A percentile compares a stretch with the other conserved stretches of the same genome.
Conservation (phyloP, 495 filamentous ascomycete species). For the Hypoxylon intermedium region DNA sequence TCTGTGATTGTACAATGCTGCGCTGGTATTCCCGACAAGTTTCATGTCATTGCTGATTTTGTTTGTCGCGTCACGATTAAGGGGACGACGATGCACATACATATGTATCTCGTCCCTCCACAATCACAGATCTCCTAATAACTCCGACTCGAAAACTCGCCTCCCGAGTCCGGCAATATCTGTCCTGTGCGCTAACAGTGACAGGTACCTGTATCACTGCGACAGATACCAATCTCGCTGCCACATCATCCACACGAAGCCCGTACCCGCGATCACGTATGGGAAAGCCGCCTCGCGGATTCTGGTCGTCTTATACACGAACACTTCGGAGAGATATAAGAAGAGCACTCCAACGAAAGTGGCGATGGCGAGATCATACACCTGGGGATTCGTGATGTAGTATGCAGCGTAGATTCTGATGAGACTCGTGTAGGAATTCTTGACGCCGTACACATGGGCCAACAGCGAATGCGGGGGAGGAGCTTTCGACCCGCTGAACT, state of each 20-base stretch:
- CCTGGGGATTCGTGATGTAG: conserved; percentile 38
- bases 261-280: conserved; percentile 24
- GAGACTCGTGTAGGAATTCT: conserved; percentile 44
- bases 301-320: conserved; percentile 36
- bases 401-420: conserved; percentile 47
- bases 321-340: conserved; percentile 38
- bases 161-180: conserved; percentile 1
- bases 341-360: conserved; percentile 43
- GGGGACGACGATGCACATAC: too few relatives aligned
- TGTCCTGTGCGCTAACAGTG: background rate
- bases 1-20: background rate
- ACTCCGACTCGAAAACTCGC: conserved; percentile 9
- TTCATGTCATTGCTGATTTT: conserved; percentile 1
- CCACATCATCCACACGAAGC: conserved; percentile 42
- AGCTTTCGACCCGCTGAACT: conserved; percentile 41
- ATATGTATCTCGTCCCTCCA: too few relatives aligned
- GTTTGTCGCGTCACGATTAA: background rate
- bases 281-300: conserved; percentile 34
- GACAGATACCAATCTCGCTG: conserved; percentile 43
- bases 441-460: conserved; percentile 45
- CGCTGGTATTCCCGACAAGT: background rate
- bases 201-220: conserved; percentile 10
- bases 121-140: conserved; percentile 1
- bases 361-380: conserved; percentile 42
- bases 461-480: conserved; percentile 38